A percentile compares a stretch with the other conserved stretches of the same genome.
These are phyloP conservation scores for Arxiozyma heterogenica DNA, from an alignment of 1,139 yeast genomes.

Conservation along the genomic window DNA sequence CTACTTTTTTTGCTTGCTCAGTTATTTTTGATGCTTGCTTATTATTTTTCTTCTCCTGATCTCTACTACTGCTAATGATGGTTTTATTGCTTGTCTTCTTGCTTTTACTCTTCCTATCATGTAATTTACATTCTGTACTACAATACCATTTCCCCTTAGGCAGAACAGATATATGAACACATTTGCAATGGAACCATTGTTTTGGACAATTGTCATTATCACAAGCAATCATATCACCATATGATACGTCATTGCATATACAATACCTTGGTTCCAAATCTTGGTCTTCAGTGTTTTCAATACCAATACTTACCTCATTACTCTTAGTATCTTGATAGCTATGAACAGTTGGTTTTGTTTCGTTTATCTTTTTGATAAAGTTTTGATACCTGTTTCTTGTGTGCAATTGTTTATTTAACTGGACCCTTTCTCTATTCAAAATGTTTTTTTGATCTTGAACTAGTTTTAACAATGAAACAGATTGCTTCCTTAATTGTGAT, in stretches of 20 bases:
- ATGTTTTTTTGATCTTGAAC: background rate
- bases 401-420: background rate
- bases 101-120: constrained; percentile 5
- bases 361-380: background rate
- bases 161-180: constrained; percentile 75
- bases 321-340: background rate
- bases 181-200: constrained; percentile 77
- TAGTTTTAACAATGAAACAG: background rate
- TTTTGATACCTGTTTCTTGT: background rate
- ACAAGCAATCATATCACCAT: constrained; percentile 90
- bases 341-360: background rate
- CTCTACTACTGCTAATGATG: background rate
- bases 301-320: background rate
- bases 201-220: constrained; percentile 72
- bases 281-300: background rate
- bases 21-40: background rate
- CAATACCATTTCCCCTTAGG: constrained; percentile 88
- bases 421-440: background rate
- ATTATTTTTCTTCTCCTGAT: constrained; percentile 1
- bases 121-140: constrained; percentile 48
- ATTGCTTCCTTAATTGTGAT: background rate
- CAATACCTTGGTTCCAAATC: constrained; percentile 42
- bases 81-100: background rate
- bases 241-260: constrained; percentile 75
- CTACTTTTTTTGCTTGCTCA: background rate